Evolutionary conservation across 768 basidiomycete genomes (phyloP), one percentile per base, ranked within the genome.

Genomic region (Lactifluus volemus): DNA sequence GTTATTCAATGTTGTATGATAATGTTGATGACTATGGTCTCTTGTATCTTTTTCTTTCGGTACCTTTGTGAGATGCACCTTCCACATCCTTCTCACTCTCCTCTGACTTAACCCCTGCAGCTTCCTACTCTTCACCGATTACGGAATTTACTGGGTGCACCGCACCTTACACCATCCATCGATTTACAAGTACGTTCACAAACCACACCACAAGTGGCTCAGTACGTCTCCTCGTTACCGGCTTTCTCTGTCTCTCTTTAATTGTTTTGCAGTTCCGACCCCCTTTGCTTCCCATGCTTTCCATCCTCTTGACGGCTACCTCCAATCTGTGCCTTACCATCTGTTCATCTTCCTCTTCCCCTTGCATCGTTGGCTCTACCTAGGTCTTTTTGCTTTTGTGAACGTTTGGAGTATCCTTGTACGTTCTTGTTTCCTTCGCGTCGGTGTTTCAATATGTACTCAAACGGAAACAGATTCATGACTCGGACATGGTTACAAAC

Each of bases 161-260:
- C 85, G 97, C 29, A 79, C 80, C 74, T 78, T 96, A 58, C 97
- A 99, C 70, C 76, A 87, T 60, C 96, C 96, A 2, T 57, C 78
- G 42, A 67, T 97, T 60, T 99, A 99, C 79, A 98, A 96, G 72
- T 75, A 79, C 59, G 68, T 99, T 49, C 97, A 99, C 74, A 99
- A 99, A 73, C 94, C 96, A 1, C 97, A 99, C 72, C 97, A 99
- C 81, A 95, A 91, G 74, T 99, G 97, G 97, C 78, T 98, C 65
- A 84, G 94, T 96, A 72, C 58, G 93, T 84, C 36, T 17, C 51
- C 4, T 25, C 29, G 53, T 41, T 34, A 32, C 48, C 51, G 30
- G 45, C 44, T 53, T 50, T 6, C 55, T 30, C 50, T 36, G 21
- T 14, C 0, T 11, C 34, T 34, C 8, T 14, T 1, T 25, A 8